A percentile compares a stretch with the other conserved stretches of the same genome.
phyloP scores from a whole-genome alignment of 441 rosid genomes.

The Erodium texanum region DNA sequence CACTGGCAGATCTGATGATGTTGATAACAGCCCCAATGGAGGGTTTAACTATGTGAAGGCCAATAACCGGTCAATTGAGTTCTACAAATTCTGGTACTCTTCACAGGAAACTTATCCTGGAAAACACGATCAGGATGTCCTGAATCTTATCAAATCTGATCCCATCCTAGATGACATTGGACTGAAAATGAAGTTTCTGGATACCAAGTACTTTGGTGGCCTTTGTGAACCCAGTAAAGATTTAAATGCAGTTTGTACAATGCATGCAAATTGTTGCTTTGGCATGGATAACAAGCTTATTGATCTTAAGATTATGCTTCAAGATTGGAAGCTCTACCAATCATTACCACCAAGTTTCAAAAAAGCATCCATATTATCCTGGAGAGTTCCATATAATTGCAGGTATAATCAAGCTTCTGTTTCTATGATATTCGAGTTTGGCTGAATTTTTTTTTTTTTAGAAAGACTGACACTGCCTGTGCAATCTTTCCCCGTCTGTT shows the following conservation, averaged over 20 bases:
- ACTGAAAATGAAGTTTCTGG: constrained; percentile 24
- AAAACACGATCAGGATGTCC: constrained; percentile 68
- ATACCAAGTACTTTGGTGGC: constrained; percentile 75
- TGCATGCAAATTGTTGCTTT: constrained; percentile 79
- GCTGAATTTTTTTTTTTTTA: too few relatives aligned
- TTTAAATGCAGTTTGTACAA: constrained; percentile 61
- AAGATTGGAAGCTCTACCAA: constrained; percentile 58
- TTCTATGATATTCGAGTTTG: too few relatives aligned
- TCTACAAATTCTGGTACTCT: constrained; percentile 82
- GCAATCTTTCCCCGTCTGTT: too few relatives aligned
- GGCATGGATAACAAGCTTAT: constrained; percentile 65
- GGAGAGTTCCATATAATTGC: constrained; percentile 76
- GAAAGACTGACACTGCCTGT: too few relatives aligned
- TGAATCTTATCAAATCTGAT: constrained; percentile 52
- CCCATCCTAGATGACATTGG: constrained; percentile 39
- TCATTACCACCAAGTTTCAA: constrained; percentile 48
- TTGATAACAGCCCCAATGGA: constrained; percentile 61
- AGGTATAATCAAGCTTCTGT: constrained; percentile 30
- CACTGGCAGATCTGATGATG: constrained; percentile 45
- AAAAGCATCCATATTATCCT: constrained; percentile 31
- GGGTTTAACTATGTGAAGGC: constrained; percentile 73
- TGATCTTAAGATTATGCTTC: constrained; percentile 67
- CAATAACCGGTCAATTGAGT: constrained; percentile 59
- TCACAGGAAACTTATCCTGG: constrained; percentile 51
- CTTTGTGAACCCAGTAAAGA: constrained; percentile 77